phyloP scores from a whole-genome alignment of 2,329 filamentous ascomycete genomes.

The Teratosphaeriaceae sp. region DNA sequence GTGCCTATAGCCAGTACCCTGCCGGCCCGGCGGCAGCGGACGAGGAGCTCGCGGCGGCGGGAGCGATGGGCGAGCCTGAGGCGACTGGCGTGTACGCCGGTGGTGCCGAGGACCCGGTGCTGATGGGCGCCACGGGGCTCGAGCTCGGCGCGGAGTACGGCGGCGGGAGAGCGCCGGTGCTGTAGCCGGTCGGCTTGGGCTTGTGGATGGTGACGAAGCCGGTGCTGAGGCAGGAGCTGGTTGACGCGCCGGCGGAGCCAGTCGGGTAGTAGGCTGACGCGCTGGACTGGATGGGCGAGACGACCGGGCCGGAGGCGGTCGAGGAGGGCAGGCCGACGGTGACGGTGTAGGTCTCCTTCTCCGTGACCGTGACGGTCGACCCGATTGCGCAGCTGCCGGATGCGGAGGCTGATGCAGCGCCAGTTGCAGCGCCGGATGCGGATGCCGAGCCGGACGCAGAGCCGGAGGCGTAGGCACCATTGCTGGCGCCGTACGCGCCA shows the following conservation, averaged over 20 bases:
- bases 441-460: constrained; percentile 7
- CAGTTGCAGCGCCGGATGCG: constrained; percentile 4
- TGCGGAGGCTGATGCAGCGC: constrained; percentile 10
- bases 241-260: constrained; percentile 8
- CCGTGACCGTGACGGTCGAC: constrained; percentile 28
- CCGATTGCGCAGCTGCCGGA: constrained; percentile 18
- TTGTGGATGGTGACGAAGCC: constrained; percentile 26
- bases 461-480: constrained; percentile 9
- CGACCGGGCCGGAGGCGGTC: constrained; percentile 11
- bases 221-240: constrained; percentile 16
- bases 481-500: constrained; percentile 3
- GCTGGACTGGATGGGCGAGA: constrained; percentile 19
- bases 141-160: neutral
- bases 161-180: neutral
- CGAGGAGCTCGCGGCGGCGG: neutral
- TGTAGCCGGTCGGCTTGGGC: constrained; percentile 12
- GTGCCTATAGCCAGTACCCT: neutral
- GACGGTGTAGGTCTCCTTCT: constrained; percentile 27
- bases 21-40: neutral
- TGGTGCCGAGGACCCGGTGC: too few relatives aligned
- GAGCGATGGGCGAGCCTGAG: too few relatives aligned
- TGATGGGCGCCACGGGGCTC: too few relatives aligned
- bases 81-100: too few relatives aligned
- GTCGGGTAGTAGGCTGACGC: constrained; percentile 22
- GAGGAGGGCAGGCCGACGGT: constrained; percentile 16